These are phyloP conservation scores for Penicillium steckii DNA, from an alignment of 495 filamentous ascomycete species.

Conservation along the genomic window DNA sequence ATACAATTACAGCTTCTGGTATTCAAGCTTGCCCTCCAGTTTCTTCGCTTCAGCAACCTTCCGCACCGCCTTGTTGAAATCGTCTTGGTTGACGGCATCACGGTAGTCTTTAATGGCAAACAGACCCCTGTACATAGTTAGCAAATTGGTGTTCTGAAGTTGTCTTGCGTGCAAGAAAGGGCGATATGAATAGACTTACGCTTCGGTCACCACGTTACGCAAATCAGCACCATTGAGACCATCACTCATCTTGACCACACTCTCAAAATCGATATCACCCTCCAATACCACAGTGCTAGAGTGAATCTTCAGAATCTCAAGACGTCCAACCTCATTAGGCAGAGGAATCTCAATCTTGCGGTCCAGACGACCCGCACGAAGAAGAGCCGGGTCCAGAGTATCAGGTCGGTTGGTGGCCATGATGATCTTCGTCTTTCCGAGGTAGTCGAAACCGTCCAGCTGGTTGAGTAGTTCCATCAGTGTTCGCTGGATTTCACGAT, in stretches of 20 bases:
- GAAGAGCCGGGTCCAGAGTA: constrained; percentile 91
- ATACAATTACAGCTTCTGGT: constrained; percentile 82
- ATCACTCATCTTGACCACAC: constrained; percentile 99
- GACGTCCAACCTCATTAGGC: constrained; percentile 95
- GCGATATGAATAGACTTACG: constrained; percentile 57
- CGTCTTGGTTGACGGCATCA: constrained; percentile 94
- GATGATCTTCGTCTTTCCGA: constrained; percentile 99
- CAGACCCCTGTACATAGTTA: constrained; percentile 64
- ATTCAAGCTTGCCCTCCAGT: constrained; percentile 94
- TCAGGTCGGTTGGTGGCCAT: constrained; percentile 99
- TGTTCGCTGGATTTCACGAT: constrained; percentile 98
- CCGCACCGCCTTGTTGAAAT: constrained; percentile 97
- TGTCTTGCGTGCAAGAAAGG: background rate
- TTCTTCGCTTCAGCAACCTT: constrained; percentile 99
- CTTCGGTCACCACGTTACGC: constrained; percentile 97
- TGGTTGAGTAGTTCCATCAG: constrained; percentile 99
- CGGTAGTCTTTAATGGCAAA: constrained; percentile 98
- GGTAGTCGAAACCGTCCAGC: constrained; percentile 97
- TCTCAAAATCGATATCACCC: constrained; percentile 98
- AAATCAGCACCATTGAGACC: constrained; percentile 97
- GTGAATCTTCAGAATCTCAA: constrained; percentile 99
- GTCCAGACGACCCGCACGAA: constrained; percentile 92
- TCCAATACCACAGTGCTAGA: constrained; percentile 80
- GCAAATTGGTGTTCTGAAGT: no score
- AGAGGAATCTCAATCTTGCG: constrained; percentile 98